Evolutionary conservation across 2,329 filamentous ascomycete genomes (phyloP), one percentile per base, ranked within the genome.

Genomic region (Diaporthe vaccinii): DNA sequence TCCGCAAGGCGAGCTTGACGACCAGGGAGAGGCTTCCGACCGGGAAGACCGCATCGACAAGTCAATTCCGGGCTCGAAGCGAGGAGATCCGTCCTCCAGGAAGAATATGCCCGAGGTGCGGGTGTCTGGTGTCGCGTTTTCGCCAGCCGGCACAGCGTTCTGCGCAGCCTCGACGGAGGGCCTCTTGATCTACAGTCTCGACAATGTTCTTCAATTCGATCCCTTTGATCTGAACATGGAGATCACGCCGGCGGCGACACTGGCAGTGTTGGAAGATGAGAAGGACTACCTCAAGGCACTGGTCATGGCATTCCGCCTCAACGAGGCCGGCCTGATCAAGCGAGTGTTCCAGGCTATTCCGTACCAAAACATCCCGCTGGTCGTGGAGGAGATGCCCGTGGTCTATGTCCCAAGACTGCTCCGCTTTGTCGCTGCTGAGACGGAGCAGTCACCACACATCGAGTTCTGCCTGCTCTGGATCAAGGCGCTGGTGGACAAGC

Each of bases 381-480:
- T 98, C 0, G 94, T 98, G 34, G 92, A 91, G 71, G 91, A 93
- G 44, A 86, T 98, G 51, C 97, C 97, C 1, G 89, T 90, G 0
- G 94, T 98, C 39, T 99, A 99, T 83, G 92, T 99, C 8, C 91
- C 94, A 39, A 91, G 95, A 4, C 87, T 98, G 17, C 88, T 99
- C 68, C 93, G 95, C 61, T 98, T 98, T 78, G 93, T 98, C 9
- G 95, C 95, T 3, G 90, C 93, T 14, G 94, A 98, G 80, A 94
- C 95, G 1, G 96, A 98, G 80, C 92, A 96, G 81, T 96, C 93
- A 2, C 96, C 96, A 2, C 96, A 98, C 86, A 90, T 99, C 6
- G 97, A 99, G 85, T 97, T 98, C 84, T 98, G 97, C 80, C 86
- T 99, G 59, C 86, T 96, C 12, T 99, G 97, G 97, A 94, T 98